Base-by-base conservation (phyloP, 768 basidiomycete species). In the Xerocomellus dryophilus region DNA sequence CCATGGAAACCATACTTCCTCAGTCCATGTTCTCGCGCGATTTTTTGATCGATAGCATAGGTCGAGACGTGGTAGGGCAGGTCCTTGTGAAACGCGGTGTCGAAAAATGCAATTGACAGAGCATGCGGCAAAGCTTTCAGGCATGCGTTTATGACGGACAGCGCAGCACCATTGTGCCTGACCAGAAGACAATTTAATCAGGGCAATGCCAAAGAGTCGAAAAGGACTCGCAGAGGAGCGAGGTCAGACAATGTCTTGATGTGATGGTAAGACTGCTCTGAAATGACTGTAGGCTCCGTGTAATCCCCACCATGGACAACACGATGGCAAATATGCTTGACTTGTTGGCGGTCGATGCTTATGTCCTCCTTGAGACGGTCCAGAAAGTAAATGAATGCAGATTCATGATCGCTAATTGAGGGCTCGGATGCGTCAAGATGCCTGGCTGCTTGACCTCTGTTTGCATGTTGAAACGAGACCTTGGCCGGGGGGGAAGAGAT, bases 1-100 rank as follows among this genome's bases (percentile, higher is more conserved):
- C 94, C 94, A 62, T 97, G 94, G 69, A 94, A 94, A 17, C 94
- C 94, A 64, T 95, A 96, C 70, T 93, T 94, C 66, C 83, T 83
- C 42, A 96, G 76, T 1, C 88, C 87, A 42, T 83, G 82, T 41
- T 81, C 72, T 36, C 74, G 74, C 0, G 88, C 82, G 41, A 87
- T 72, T 9, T 72, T 65, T 60, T 81, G 86, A 57, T 86, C 73
- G 48, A 96, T 85, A 0, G 92, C 83, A 65, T 93, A 95, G 47
- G 82, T 87, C 36, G 87, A 81, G 50, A 94, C 83, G 63, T 93
- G 85, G 5, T 71, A 61, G 0, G 91, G 90, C 15, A 98, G 80
- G 10, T 88, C 78, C 43, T 77, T 78, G 70, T 96, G 90, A 71
- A 93, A 93, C 5, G 89, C 79, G 0, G 92, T 90, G 69, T 97